Base-by-base conservation (phyloP, 1,284 basidiomycete genomes). In the Cutaneotrichosporon spelunceum region DNA sequence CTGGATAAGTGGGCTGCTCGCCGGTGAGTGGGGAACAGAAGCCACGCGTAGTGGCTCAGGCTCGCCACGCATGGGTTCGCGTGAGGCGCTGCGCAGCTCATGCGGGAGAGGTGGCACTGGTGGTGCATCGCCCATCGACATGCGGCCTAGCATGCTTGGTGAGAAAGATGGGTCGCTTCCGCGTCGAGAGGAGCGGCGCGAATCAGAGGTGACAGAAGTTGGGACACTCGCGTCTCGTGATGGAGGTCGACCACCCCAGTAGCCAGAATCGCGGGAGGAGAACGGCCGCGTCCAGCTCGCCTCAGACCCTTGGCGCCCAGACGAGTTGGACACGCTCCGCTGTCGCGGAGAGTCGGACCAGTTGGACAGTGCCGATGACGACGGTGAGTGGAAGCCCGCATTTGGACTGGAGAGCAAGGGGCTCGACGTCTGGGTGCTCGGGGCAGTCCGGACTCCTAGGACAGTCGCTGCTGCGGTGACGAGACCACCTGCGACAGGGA, bases 191-290 rank as follows among this genome's bases (percentile, higher is more conserved):
- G 44, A 48, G 16, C 56, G 45, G 16, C 56, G 56, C 47, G 56
- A 57, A 24, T 57, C 56, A 1, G 56, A 57, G 33, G 56, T 57
- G 21, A 57, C 56, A 8, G 44, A 48, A 1, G 56, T 50, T 24
- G 56, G 56, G 10, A 57, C 56, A 16, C 29, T 34, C 1, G 56
- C 56, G 23, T 57, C 45, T 21, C 56, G 56, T 3, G 47, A 49
- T 2, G 56, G 56, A 24, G 56, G 56, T 9, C 56, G 45, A 10
- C 45, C 33, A 14, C 47, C 52, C 52, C 52, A 53, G 52, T 53
- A 53, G 2, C 52, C 52, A 10, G 52, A 53, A 16, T 53, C 52
- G 33, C 52, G 52, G 10, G 52, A 53, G 10, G 52, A 53, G 13
- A 36, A 7, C 7, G 52, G 52, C 19, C 52, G 52, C 1, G 52